Evolutionary conservation across 768 basidiomycete genomes (phyloP), one percentile per base, ranked within the genome.

Genomic region (Baorangia bicolor): DNA sequence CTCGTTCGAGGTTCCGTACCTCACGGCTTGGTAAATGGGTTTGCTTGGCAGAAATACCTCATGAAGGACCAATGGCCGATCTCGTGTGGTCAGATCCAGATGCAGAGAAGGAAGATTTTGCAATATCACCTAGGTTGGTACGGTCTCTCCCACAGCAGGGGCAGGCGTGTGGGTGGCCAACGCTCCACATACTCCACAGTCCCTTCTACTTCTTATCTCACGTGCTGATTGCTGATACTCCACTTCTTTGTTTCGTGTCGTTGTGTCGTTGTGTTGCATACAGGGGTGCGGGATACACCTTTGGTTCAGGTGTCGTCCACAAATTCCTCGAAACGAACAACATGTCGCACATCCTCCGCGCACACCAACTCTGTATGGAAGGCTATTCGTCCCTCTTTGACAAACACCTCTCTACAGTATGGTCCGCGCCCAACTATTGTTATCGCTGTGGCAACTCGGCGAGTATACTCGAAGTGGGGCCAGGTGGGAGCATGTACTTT

Each of bases 21-120:
- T 65, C 62, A 64, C 66, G 50, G 46, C 55, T 61, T 39, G 55
- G 12, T 47, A 43, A 58, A 56, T 21, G 64, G 41, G 11, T 41
- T 51, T 0, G 21, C 46, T 48, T 48, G 54, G 55, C 67, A 94
- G 97, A 99, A 78, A 98, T 99, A 55, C 97, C 97, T 40, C 97
- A 98, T 65, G 97, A 99, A 73, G 97, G 97, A 4, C 96, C 97
- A 27, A 98, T 99, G 94, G 96, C 96, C 13, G 97, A 99, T 81
- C 82, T 99, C 28, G 97, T 99, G 2, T 99, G 97, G 97, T 98
- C 95, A 42, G 97, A 99, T 81, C 97, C 97, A 34, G 97, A 99
- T 75, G 86, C 93, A 35, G 97, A 99, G 73, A 99, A 98, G 72
- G 97, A 98, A 72, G 97, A 98, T 67, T 99, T 98, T 70, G 96